Evolutionary conservation across 306 rosid genomes (phyloP), one percentile per base, ranked within the genome.

Genomic region (Trifolium fragiferum): DNA sequence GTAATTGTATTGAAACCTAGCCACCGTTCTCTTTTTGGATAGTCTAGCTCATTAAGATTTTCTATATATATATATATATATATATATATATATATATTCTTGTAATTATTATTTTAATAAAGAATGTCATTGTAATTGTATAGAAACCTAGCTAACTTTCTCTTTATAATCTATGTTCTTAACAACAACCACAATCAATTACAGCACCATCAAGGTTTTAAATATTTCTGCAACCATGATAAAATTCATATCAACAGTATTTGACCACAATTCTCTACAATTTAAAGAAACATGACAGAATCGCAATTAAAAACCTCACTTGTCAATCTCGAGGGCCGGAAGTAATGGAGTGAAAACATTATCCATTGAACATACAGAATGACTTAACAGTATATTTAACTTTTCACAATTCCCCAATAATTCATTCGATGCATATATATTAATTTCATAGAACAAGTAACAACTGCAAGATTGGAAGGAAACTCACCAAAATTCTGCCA

Each of bases 401-500:
- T 35, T 57, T 38, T 7, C 14, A 7, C 11, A 33, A 49, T 40
- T 70, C 23, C 27, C 13, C 13, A 14, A 15, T 11, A 72, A 1
- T 43, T 50, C 65, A 66, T 53, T 25, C 46, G 33, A 41, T 33
- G 49, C 64, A 41, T 14, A 38, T 49, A 40, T 43, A 63, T 51
- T 3, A 18, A 70, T 70, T 5, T 33, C 37, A 5, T 33, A 33
- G 7, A 6, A 72, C 69, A 66, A 59, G 23, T 47, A 21, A 25
- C 27, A 25, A 25, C 27, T 25, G 27, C n/a, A 79, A 53, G 50
- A 59, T 32, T 35, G 54, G 46, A 75, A 80, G 74, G 44, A 49
- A 55, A 67, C 86, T 81, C 75, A 89, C 97, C 96, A 90, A 83
- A 90, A 93, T 73, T 90, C 96, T 0, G 98, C 96, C 99, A 94